Evolutionary conservation across 345 rosid genomes (phyloP), one percentile per base, ranked within the genome.

Genomic region (Noccaea bulbosa): DNA sequence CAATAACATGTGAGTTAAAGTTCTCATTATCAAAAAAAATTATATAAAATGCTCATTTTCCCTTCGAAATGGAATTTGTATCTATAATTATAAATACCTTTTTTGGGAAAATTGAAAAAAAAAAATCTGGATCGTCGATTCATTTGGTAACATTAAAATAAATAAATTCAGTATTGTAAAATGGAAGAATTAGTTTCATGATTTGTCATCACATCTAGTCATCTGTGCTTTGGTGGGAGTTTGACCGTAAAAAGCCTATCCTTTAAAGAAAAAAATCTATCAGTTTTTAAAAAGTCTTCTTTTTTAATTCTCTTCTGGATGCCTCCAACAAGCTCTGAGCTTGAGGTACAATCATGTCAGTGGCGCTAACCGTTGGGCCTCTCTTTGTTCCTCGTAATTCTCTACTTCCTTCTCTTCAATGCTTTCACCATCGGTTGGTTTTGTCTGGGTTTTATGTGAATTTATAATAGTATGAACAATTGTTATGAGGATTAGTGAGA

Each of bases 171-270:
- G 30, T 27, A 27, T 27, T 27, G 30, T 27, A 27, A 27, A 27
- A 54, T 34, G 7, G 11, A 34, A 14, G 4, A 15, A 8, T 14
- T 5, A 14, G 10, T 7, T 27, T 41, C 22, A n/a, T 0, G 8
- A 39, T 39, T 22, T 55, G 64, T 56, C 9, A 3, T 27, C 2
- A 27, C 30, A 27, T 27, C 30, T 27, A 27, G 4, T 27, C 30
- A 27, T 27, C 3, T 39, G 6, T 32, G 44, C 30, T 69, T 41
- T 44, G 33, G 68, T 50, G 38, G 27, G 47, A 39, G 59, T 32
- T 16, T 24, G 65, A 39, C 77, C 71, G 5, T 64, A 46, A 51
- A 72, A 65, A 27, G 39, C 51, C 11, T 72, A 72, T 72, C 71
- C 70, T 15, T 5, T 24, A 8, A 16, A 57, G 10, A 55, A 43